These are phyloP conservation scores for Neonectria ditissima DNA, from an alignment of 2,329 filamentous ascomycete genomes.

Conservation along the genomic window DNA sequence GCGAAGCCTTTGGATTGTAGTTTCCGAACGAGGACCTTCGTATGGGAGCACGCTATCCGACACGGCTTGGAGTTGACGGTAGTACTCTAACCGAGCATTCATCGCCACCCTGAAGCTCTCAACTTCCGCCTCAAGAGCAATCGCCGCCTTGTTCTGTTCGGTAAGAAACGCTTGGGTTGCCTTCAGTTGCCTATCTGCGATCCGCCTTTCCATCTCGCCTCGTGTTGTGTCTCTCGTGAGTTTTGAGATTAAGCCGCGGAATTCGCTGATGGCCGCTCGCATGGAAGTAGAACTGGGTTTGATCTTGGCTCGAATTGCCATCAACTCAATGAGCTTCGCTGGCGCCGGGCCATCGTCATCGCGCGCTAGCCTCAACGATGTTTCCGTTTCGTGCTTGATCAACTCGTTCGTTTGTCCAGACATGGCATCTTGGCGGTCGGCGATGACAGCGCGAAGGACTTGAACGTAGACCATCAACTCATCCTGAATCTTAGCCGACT, in stretches of 20 bases:
- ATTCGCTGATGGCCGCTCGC: slow-evolving; percentile 75
- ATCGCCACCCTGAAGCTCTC: slow-evolving; percentile 81
- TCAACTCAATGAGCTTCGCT: slow-evolving; percentile 66
- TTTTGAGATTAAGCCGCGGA: slow-evolving; percentile 75
- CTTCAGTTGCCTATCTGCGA: slow-evolving; percentile 73
- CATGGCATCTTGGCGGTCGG: slow-evolving; percentile 82
- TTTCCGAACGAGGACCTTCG: slow-evolving; percentile 71
- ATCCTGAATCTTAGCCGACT: slow-evolving; percentile 88
- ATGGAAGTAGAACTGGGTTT: slow-evolving; percentile 73
- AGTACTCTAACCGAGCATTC: slow-evolving; percentile 90
- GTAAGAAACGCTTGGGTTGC: slow-evolving; percentile 66
- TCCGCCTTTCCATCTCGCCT: slow-evolving; percentile 74
- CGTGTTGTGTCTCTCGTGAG: slow-evolving; percentile 52
- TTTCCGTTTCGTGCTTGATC: slow-evolving; percentile 77
- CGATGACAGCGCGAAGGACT: slow-evolving; percentile 78
- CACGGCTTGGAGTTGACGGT: slow-evolving; percentile 89
- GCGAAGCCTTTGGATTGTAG: slow-evolving; percentile 51
- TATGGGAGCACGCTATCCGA: slow-evolving; percentile 87
- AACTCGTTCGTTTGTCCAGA: slow-evolving; percentile 82
- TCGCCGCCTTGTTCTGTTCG: slow-evolving; percentile 62
- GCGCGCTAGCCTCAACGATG: slow-evolving; percentile 70
- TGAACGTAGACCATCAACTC: slow-evolving; percentile 90
- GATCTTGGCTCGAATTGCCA: slow-evolving; percentile 58
- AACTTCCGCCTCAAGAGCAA: slow-evolving; percentile 74
- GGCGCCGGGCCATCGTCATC: slow-evolving; percentile 78